Conservation (phyloP, 1,284 basidiomycete genomes). For the Gymnopus androsaceus region DNA sequence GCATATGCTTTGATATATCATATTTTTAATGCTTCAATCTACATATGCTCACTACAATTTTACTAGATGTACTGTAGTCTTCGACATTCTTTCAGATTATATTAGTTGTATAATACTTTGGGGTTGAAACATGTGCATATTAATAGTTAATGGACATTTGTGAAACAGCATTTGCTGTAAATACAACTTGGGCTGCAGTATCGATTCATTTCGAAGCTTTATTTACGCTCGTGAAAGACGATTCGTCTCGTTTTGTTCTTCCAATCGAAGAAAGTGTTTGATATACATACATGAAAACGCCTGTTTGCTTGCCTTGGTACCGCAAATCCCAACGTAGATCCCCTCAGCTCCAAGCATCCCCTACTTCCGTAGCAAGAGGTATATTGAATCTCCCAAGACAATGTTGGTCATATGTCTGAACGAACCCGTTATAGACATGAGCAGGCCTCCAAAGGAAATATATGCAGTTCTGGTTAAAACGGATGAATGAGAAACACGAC, state of each 20-base stretch:
- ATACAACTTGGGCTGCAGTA: no score
- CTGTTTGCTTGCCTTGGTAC: no score
- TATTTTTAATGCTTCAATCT: neutral
- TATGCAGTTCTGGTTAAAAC: slow-evolving; percentile 78
- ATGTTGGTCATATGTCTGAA: slow-evolving; percentile 92
- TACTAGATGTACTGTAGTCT: slow-evolving; percentile 4
- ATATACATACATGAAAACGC: no score
- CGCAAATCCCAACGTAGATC: no score
- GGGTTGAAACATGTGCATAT: no score
- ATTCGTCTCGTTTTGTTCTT: no score
- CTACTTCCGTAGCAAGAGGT: slow-evolving; percentile 74
- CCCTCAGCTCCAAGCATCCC: no score
- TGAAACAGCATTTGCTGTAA: no score
- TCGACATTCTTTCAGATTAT: neutral
- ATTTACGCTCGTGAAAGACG: no score
- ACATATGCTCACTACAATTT: neutral
- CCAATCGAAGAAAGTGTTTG: no score
- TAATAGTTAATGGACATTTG: no score
- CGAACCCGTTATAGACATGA: slow-evolving; percentile 93
- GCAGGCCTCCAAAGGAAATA: slow-evolving; percentile 93
- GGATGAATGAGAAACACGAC: slow-evolving; percentile 12
- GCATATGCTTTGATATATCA: neutral
- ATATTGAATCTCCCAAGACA: slow-evolving; percentile 91
- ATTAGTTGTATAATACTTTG: neutral
- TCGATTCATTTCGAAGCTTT: no score